Evolutionary conservation across 441 rosid genomes (phyloP), one percentile per base, ranked within the genome.

Genomic region (Bruguiera hainesii): DNA sequence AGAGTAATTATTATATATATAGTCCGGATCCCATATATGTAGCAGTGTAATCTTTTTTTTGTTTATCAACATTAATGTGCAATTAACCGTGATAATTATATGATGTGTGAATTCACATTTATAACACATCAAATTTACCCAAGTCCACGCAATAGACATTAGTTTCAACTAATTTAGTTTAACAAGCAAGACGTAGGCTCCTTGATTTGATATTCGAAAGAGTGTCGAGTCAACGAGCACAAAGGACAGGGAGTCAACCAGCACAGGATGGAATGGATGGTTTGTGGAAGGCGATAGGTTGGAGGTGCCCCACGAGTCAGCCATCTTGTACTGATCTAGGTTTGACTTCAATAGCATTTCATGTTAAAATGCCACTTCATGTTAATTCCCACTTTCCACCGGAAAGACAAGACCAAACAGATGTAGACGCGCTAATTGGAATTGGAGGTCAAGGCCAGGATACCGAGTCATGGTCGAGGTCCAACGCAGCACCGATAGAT

Each of bases 181-280:
- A 33, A 60, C 25, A 61, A 69, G 31, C 33, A 10, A 28, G 5
- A 13, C 4, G 58, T 42, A 11, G 15, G 0, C 3, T 37, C 46
- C 2, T 49, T 23, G 51, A 20, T 56, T 35, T 28, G 49, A 39
- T 39, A 67, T 33, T 25, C 6, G 33, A 58, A 51, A 51, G 56
- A 23, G 15, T 25, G 57, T 53, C 13, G 61, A 59, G 73, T 68
- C 74, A 69, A 68, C 37, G 23, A 46, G 58, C 50, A 4, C 60
- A n/a, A 52, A 63, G 37, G 61, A 33, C 61, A 28, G 50, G 21
- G 42, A 60, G 80, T 76, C 80, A 71, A 71, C 78, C 74, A 76
- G 70, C 65, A 46, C 49, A 31, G 53, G 37, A 25, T 5, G 23
- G 26, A 26, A 18, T 64, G 10, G 19, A 19, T 0, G 7, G 30